These are phyloP conservation scores for Cladophialophora carrionii DNA, from an alignment of 2,329 filamentous ascomycete species.

Conservation along the genomic window DNA sequence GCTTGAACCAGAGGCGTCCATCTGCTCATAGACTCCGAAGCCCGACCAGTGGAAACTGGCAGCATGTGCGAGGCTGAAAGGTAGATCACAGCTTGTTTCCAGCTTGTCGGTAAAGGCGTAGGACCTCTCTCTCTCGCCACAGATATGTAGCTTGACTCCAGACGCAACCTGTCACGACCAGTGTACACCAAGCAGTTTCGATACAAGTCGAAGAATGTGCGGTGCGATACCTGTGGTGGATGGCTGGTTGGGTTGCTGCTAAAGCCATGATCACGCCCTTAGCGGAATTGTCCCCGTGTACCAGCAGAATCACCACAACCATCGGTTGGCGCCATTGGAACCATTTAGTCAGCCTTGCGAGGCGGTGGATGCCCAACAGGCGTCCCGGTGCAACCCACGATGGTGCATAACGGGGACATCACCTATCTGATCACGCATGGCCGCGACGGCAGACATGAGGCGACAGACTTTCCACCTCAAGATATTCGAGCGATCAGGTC, in stretches of 20 bases:
- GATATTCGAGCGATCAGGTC: slow-evolving; percentile 18
- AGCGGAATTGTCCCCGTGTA: slow-evolving; percentile 16
- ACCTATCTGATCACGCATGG: background rate
- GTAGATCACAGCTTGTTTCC: background rate
- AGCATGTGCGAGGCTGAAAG: slow-evolving; percentile 9
- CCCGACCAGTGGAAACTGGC: background rate
- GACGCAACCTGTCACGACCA: no score
- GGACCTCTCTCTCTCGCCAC: background rate
- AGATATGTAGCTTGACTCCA: background rate
- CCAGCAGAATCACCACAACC: background rate
- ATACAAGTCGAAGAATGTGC: background rate
- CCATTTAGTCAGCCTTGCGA: slow-evolving; percentile 12
- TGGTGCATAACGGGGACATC: background rate
- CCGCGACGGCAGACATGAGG: slow-evolving; percentile 19
- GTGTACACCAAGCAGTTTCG: background rate
- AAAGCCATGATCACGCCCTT: background rate
- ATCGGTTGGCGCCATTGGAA: background rate
- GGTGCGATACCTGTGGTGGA: background rate
- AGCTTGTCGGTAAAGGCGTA: background rate
- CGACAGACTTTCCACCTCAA: slow-evolving; percentile 15
- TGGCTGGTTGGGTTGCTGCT: background rate
- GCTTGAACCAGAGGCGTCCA: background rate
- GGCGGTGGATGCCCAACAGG: background rate
- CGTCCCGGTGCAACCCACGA: background rate
- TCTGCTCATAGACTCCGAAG: background rate